Base-by-base conservation (phyloP, 257 asterid genomes). In the Nicotiana obtusifolia region DNA sequence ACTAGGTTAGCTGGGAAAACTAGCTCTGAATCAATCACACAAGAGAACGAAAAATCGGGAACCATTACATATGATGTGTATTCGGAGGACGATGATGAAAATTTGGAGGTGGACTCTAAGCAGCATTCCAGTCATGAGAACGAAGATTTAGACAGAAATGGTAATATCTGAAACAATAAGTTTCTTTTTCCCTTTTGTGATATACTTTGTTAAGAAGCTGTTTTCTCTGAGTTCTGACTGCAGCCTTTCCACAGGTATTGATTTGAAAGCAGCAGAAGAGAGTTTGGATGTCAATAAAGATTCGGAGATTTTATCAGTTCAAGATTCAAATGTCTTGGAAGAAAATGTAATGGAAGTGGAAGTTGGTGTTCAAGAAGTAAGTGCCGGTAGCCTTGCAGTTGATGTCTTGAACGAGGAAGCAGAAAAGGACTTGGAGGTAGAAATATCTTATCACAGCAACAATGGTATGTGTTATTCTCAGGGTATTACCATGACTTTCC, bases 1-100 rank as follows among this genome's bases (percentile, higher is more conserved):
- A 85, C 82, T 37, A 92, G 97, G 88, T 86, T 92, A 89, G 89
- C 92, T 14, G 85, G 22, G 88, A 92, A 91, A 86, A 83, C 54
- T 17, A 60, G 11, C 30, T 84, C 77, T 66, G 69, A 76, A 16
- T 10, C 35, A 61, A 75, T 44, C 82, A 79, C 41, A 30, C 79
- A 14, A 28, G 84, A 64, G 17, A 83, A 64, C n/a, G 85, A 81
- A 33, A 82, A 28, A 22, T 35, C 82, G 15, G 85, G 82, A 73
- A 16, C 69, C 57, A 28, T 77, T 11, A 85, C 77, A 82, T 82
- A 80, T 78, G 91, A 82, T 0, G 75, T 81, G 26, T 61, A 83
- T 67, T 15, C 66, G 22, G 78, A 73, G 10, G 88, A 78, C 47
- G 84, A 44, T 41, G 84, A 83, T 69, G 87, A 81, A 52, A 85